A percentile compares a stretch with the other conserved stretches of the same genome.
These are phyloP conservation scores for Blastobotrys malaysiensis DNA, from an alignment of 1,139 yeast genomes.

Conservation along the genomic window DNA sequence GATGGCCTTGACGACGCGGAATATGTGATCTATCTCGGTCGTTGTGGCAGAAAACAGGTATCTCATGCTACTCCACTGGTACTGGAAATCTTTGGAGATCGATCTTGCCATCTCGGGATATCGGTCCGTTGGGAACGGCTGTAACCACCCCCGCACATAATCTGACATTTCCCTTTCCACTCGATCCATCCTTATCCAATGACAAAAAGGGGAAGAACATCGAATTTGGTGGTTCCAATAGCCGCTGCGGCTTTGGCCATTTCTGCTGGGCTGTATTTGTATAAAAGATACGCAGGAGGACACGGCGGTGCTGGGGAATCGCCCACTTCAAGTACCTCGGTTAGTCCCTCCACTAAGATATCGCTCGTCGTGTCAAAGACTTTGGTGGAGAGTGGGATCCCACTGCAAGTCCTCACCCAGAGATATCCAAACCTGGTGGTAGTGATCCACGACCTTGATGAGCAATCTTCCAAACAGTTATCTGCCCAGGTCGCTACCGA, in stretches of 20 bases:
- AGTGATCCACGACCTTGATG: conserved; percentile 23
- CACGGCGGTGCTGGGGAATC: background rate
- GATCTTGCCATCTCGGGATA: background rate
- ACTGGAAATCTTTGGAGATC: background rate
- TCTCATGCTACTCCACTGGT: background rate
- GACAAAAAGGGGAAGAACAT: conserved; percentile 1
- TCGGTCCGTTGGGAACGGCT: conserved; percentile 3
- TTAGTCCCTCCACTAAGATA: conserved; percentile 12
- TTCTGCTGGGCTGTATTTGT: conserved; percentile 8
- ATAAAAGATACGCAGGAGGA: conserved; percentile 1
- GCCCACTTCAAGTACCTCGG: background rate
- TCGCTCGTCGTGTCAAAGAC: conserved; percentile 20
- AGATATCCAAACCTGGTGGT: conserved; percentile 24
- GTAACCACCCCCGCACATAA: background rate
- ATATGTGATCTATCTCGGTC: conserved; percentile 24
- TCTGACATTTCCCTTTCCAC: background rate
- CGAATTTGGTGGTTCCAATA: background rate
- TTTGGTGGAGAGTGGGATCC: conserved; percentile 23
- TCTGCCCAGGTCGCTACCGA: conserved; percentile 20
- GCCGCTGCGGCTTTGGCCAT: conserved; percentile 4
- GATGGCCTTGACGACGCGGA: conserved; percentile 26
- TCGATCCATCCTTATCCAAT: background rate
- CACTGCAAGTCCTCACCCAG: conserved; percentile 19
- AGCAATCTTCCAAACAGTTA: conserved; percentile 13
- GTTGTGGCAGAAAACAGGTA: conserved; percentile 28